Percentiles rank a stretch among this genome's conserved stretches.
phyloP scores from a whole-genome alignment of 495 filamentous ascomycete species.

The Penicillium malachiteum region DNA sequence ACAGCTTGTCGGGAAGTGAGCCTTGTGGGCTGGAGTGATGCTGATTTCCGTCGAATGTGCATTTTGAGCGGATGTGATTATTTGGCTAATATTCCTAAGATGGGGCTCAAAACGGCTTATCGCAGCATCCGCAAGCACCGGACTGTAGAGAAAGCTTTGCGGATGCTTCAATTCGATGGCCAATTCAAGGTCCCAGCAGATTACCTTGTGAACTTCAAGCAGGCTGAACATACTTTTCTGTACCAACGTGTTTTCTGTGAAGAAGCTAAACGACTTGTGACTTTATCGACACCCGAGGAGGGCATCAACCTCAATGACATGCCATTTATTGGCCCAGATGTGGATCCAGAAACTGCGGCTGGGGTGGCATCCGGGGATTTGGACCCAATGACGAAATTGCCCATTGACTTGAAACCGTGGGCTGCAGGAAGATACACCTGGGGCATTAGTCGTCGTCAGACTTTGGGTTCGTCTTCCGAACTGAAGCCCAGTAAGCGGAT shows the following conservation, averaged over 20 bases:
- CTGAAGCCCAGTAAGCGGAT: constrained; percentile 67
- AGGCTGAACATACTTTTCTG: constrained; percentile 89
- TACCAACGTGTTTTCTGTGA: constrained; percentile 95
- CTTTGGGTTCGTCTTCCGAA: constrained; percentile 47
- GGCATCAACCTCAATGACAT: constrained; percentile 63
- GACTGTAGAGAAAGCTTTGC: constrained; percentile 76
- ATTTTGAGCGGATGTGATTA: constrained; percentile 99
- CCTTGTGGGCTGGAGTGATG: constrained; percentile 86
- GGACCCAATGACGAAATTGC: constrained; percentile 83
- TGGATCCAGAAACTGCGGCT: constrained; percentile 66
- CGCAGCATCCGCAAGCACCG: constrained; percentile 86
- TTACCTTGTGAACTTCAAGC: constrained; percentile 74
- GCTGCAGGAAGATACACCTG: constrained; percentile 23
- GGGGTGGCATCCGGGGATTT: constrained; percentile 82
- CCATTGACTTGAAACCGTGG: constrained; percentile 49
- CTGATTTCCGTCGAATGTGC: constrained; percentile 90
- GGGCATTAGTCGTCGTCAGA: constrained; percentile 40
- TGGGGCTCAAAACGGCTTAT: constrained; percentile 94
- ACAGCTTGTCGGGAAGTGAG: constrained; percentile 83
- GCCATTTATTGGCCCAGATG: constrained; percentile 73
- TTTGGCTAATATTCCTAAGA: constrained; percentile 72
- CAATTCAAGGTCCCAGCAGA: constrained; percentile 73
- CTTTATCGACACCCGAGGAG: constrained; percentile 61
- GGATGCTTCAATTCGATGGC: constrained; percentile 81
- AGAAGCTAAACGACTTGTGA: constrained; percentile 63